Evolutionary conservation across 768 basidiomycete genomes (phyloP).

Genomic region (Psilocybe azurescens): DNA sequence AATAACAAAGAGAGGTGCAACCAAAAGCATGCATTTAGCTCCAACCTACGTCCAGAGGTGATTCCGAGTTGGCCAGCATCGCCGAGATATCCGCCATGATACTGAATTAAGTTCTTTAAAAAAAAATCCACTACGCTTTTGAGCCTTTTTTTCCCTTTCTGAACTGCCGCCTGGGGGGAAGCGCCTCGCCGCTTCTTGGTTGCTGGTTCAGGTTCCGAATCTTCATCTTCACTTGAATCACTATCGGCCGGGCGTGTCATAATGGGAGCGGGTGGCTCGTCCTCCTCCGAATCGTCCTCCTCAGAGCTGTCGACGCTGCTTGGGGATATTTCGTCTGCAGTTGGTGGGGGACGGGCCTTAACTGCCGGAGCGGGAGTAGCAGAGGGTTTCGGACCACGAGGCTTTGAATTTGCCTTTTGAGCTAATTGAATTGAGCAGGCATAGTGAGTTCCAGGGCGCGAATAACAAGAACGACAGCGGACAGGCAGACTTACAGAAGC

Average conservation of each 20-base stretch:
- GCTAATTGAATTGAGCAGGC: constrained; percentile 24
- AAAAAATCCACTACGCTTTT: constrained; percentile 22
- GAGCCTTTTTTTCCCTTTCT: constrained; percentile 38
- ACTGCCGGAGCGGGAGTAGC: constrained; percentile 25
- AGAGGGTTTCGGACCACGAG: constrained; percentile 27
- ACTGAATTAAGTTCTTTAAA: not conserved
- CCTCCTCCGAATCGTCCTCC: constrained; percentile 40
- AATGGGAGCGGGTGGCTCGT: constrained; percentile 34
- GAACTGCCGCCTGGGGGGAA: constrained; percentile 26
- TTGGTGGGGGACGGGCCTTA: constrained; percentile 30
- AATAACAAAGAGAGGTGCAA: constrained; percentile 18
- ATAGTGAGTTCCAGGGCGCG: not conserved
- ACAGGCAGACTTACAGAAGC: constrained; percentile 34
- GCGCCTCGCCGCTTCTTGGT: constrained; percentile 36
- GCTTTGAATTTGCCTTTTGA: constrained; percentile 37
- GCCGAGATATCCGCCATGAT: constrained; percentile 1
- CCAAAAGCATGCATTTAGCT: constrained; percentile 9
- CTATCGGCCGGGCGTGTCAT: constrained; percentile 25
- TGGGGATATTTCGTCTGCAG: constrained; percentile 29
- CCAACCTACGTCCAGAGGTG: constrained; percentile 10
- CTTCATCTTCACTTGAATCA: constrained; percentile 37
- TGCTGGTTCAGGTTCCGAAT: constrained; percentile 26
- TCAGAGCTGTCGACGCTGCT: constrained; percentile 36
- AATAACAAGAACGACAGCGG: constrained; percentile 12
- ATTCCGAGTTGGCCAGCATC: constrained; percentile 5